Evolutionary conservation across 2,329 filamentous ascomycete species (phyloP).

Genomic region (Ophiognomonia clavigignenti-juglandacearum): DNA sequence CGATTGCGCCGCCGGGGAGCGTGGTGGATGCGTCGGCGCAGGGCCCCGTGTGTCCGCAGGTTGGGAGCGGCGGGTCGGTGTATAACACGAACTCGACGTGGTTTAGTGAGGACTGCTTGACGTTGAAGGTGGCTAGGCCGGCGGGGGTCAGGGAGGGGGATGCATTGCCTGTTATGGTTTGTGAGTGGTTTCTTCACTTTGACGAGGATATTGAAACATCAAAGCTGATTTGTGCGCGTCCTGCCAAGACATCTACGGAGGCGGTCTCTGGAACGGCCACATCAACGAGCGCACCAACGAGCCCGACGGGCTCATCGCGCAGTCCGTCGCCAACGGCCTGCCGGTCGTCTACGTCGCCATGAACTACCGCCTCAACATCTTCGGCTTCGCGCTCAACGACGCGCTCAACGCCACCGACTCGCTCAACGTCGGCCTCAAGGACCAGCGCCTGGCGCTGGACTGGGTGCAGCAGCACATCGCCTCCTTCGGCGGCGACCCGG

Average conservation of each 20-base stretch:
- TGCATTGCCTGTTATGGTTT: not conserved
- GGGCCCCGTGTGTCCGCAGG: conserved; percentile 1
- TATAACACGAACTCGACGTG: conserved; percentile 1
- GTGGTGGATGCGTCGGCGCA: not conserved
- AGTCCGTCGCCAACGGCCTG: not conserved
- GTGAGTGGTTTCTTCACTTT: not conserved
- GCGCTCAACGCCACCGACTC: not conserved
- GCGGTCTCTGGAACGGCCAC: not conserved
- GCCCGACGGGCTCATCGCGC: not conserved
- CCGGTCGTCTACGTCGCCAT: not conserved
- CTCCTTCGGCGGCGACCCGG: conserved; percentile 33
- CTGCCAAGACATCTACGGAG: not conserved
- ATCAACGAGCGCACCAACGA: conserved; percentile 3
- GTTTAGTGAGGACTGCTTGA: conserved; percentile 3
- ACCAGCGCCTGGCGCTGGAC: conserved; percentile 32
- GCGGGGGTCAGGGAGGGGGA: not conserved
- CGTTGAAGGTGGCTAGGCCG: conserved; percentile 1
- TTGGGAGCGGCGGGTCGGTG: not conserved
- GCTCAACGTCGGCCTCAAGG: conserved; percentile 31
- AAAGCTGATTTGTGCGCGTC: not conserved
- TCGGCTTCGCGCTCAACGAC: conserved; percentile 1
- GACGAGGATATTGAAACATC: not conserved
- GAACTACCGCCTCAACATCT: conserved; percentile 1
- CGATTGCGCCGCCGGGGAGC: not conserved
- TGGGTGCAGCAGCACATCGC: conserved; percentile 37